Evolutionary conservation across 2,329 filamentous ascomycete genomes (phyloP).

Genomic region (Pleurostoma richardsiae): DNA sequence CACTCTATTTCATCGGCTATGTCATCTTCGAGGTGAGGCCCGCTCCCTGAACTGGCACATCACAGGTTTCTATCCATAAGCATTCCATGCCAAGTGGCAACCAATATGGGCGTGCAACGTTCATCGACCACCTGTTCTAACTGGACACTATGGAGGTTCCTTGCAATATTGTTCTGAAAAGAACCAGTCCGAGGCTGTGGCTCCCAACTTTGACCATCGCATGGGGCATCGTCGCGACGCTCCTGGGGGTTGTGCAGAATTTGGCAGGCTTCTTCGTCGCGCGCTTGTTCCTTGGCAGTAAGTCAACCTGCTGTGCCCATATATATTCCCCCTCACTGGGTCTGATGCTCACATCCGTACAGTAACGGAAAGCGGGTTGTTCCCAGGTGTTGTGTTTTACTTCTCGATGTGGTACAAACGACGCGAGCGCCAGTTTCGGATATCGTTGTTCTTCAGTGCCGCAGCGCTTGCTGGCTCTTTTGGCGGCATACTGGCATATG

Average conservation of each 20-base stretch:
- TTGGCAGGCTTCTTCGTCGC: conserved; percentile 45
- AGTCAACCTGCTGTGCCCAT: no score
- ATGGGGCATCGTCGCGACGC: conserved; percentile 50
- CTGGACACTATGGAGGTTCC: conserved; percentile 35
- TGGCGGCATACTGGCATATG: conserved; percentile 50
- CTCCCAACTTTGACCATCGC: conserved; percentile 50
- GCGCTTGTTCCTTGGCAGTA: conserved; percentile 50
- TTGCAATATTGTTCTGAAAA: conserved; percentile 58
- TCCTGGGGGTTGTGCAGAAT: conserved; percentile 44
- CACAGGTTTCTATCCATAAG: background rate
- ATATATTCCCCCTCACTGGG: no score
- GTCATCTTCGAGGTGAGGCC: conserved; percentile 46
- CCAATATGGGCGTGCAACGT: background rate
- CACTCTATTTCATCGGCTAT: conserved; percentile 61
- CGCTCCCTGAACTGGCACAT: background rate
- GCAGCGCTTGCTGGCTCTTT: conserved; percentile 52
- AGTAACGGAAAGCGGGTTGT: conserved; percentile 45
- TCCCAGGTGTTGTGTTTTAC: conserved; percentile 45
- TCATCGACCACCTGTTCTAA: conserved; percentile 4
- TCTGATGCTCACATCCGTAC: no score
- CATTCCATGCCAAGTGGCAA: background rate
- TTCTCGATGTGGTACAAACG: conserved; percentile 53
- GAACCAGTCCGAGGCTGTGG: conserved; percentile 53
- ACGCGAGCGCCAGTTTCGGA: conserved; percentile 47
- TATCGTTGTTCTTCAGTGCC: conserved; percentile 51